Conservation (phyloP, 306 rosid genomes). For the Ochetophila trinervis region DNA sequence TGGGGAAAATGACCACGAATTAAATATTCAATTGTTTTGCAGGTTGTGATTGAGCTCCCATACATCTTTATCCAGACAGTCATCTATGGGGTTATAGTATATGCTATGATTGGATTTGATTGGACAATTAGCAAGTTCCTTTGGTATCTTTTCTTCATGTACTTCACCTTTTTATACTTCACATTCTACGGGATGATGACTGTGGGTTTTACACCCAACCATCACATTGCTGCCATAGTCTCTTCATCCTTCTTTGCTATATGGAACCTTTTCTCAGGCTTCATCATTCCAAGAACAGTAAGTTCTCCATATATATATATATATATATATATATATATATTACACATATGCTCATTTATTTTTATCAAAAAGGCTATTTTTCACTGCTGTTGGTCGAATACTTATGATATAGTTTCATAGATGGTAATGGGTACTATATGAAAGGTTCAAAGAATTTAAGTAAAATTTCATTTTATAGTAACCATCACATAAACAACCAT, state of each 20-base stretch:
- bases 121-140: conserved; percentile 7
- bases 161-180: conserved; percentile 8
- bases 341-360: too few relatives aligned
- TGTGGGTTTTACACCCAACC: conserved; percentile 3
- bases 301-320: too few relatives aligned
- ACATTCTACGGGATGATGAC: conserved; percentile 12
- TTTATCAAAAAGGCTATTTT: too few relatives aligned
- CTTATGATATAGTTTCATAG: too few relatives aligned
- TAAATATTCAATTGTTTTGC: neutral
- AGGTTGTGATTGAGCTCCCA: conserved; percentile 23
- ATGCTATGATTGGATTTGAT: conserved; percentile 23
- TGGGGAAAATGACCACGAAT: neutral
- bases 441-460: too few relatives aligned
- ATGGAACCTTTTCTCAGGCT: conserved; percentile 45
- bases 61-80: conserved; percentile 22
- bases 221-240: conserved; percentile 13
- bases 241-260: conserved; percentile 34
- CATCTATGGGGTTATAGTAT: conserved; percentile 16
- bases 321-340: too few relatives aligned
- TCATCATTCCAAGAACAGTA: conserved; percentile 36
- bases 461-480: too few relatives aligned
- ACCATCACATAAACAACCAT: too few relatives aligned
- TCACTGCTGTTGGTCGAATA: too few relatives aligned
- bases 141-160: conserved; percentile 18
- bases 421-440: too few relatives aligned